Conservation (phyloP, 768 basidiomycete genomes). For the Candolleomyces eurysporus region DNA sequence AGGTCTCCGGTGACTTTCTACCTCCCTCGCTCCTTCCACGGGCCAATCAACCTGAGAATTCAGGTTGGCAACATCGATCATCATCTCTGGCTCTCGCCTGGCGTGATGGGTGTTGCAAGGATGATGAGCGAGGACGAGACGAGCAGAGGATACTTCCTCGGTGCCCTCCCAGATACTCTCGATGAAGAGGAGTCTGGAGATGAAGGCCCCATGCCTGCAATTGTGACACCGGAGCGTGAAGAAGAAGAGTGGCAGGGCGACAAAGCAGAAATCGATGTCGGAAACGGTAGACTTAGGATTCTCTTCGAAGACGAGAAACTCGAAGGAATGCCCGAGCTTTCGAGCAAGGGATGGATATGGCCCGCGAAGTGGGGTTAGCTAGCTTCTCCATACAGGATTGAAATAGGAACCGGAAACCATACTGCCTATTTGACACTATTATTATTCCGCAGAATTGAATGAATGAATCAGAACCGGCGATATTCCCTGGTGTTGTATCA, state of each 20-base stretch:
- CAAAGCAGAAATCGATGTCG: slow-evolving; percentile 11
- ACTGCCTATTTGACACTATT: background rate
- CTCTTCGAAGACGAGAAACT: slow-evolving; percentile 10
- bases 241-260: slow-evolving; percentile 10
- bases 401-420: background rate
- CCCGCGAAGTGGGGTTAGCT: slow-evolving; percentile 7
- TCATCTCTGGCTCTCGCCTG: slow-evolving; percentile 1
- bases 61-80: slow-evolving; percentile 3
- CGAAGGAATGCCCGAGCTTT: background rate
- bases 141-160: slow-evolving; percentile 4
- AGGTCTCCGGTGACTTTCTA: slow-evolving; percentile 1
- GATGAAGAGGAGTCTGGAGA: slow-evolving; percentile 2
- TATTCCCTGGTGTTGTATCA: background rate
- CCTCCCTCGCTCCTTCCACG: slow-evolving; percentile 4
- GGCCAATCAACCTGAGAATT: background rate
- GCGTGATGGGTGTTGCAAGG: background rate
- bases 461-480: background rate
- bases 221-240: background rate
- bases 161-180: background rate
- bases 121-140: slow-evolving; percentile 1
- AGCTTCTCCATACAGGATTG: background rate
- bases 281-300: slow-evolving; percentile 9
- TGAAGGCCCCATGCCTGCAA: background rate
- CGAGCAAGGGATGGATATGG: background rate
- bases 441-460: background rate